Evolutionary conservation across 2,329 filamentous ascomycete genomes (phyloP).

Genomic region (Blastomyces gilchristii): DNA sequence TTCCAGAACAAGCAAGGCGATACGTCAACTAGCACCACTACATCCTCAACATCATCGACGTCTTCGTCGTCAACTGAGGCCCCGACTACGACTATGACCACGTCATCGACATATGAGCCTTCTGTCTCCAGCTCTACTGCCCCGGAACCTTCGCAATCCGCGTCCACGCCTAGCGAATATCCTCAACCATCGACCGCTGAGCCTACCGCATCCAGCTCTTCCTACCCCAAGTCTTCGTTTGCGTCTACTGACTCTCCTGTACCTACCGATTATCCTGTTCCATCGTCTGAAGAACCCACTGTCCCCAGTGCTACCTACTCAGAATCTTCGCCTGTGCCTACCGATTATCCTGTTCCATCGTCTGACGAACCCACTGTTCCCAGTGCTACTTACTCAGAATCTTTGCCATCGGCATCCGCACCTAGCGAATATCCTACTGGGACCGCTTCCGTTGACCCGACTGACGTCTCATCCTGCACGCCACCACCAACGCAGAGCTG

Average conservation of each 20-base stretch:
- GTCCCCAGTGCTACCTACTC: background rate
- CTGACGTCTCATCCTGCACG: background rate
- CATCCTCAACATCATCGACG: background rate
- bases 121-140: too few species aligned
- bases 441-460: background rate
- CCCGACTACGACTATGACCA: background rate
- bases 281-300: too few species aligned
- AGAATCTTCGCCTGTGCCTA: background rate
- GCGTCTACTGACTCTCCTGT: too few species aligned
- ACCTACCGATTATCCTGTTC: too few species aligned
- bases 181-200: too few species aligned
- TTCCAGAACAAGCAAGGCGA: conserved; percentile 32
- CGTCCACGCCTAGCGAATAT: too few species aligned
- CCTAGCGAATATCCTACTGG: background rate
- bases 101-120: background rate
- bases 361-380: too few species aligned
- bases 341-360: too few species aligned
- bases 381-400: background rate
- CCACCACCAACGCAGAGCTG: conserved; percentile 1
- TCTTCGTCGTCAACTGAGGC: background rate
- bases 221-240: too few species aligned
- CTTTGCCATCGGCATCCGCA: background rate
- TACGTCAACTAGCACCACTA: background rate
- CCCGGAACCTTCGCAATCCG: too few species aligned
- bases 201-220: too few species aligned